Conservation (phyloP, 176 grass and related monocot species). For the Phoenix dactylifera region DNA sequence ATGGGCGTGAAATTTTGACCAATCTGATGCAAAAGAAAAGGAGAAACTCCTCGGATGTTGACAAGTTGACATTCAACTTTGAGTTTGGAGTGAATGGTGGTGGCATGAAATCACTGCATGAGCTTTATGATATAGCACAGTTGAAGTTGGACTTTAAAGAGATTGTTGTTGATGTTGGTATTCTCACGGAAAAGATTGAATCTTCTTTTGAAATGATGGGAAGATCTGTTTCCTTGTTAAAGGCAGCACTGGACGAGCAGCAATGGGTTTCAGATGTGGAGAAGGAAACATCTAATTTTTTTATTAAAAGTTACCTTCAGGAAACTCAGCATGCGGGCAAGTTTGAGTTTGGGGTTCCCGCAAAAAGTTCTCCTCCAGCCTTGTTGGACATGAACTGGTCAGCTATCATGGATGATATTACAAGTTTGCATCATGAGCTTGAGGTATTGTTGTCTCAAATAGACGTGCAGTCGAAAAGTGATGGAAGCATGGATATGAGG, state of each 20-base stretch:
- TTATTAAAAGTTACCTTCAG: slow-evolving; percentile 26
- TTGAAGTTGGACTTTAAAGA: slow-evolving; percentile 51
- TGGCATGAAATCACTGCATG: slow-evolving; percentile 19
- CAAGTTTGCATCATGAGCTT: slow-evolving; percentile 9
- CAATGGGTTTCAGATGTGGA: slow-evolving; percentile 33
- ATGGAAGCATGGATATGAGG: not conserved
- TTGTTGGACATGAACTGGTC: not conserved
- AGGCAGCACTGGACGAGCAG: slow-evolving; percentile 30
- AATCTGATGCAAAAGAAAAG: slow-evolving; percentile 34
- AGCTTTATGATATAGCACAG: slow-evolving; percentile 49
- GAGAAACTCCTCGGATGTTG: slow-evolving; percentile 17
- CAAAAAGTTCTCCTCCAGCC: too few species aligned
- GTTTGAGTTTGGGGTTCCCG: too few species aligned
- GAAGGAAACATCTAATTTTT: slow-evolving; percentile 24
- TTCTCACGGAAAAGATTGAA: slow-evolving; percentile 31
- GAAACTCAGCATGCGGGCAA: not conserved
- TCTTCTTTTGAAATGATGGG: slow-evolving; percentile 43
- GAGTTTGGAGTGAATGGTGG: slow-evolving; percentile 25
- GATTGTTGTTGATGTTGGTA: slow-evolving; percentile 32
- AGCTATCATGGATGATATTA: not conserved
- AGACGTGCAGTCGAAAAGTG: not conserved
- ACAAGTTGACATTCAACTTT: slow-evolving; percentile 10
- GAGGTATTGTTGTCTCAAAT: not conserved
- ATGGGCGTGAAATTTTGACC: slow-evolving; percentile 25
- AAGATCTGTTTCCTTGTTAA: slow-evolving; percentile 23